Evolutionary conservation across 768 basidiomycete genomes (phyloP).

Genomic region (Tubosaeta brunneosetosa): DNA sequence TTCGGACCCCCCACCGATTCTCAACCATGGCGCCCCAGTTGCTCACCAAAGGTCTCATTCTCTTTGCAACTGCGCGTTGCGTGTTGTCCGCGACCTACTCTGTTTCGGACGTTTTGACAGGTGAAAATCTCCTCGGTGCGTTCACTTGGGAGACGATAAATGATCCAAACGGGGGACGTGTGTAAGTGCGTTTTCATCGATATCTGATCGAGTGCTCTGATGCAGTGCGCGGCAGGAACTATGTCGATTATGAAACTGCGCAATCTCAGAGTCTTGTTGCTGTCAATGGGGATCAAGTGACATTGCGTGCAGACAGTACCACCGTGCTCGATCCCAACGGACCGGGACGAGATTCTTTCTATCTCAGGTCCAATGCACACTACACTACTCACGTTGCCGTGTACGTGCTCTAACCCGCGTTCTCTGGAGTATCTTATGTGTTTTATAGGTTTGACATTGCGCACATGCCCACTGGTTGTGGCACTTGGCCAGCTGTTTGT

Average conservation of each 20-base stretch:
- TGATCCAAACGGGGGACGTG: slow-evolving; percentile 30
- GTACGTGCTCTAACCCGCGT: slow-evolving; percentile 5
- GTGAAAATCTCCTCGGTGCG: slow-evolving; percentile 43
- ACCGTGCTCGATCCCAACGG: slow-evolving; percentile 27
- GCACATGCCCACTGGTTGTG: slow-evolving; percentile 39
- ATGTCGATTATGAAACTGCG: slow-evolving; percentile 47
- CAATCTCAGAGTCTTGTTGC: slow-evolving; percentile 54
- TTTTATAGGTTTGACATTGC: slow-evolving; percentile 32
- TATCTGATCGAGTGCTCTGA: neutral
- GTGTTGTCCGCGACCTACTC: slow-evolving; percentile 42
- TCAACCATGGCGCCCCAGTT: neutral
- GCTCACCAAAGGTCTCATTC: neutral
- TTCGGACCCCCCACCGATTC: neutral
- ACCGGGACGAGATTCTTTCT: slow-evolving; percentile 35
- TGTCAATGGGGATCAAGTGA: slow-evolving; percentile 39
- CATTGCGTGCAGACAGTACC: slow-evolving; percentile 32
- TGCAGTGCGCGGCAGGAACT: slow-evolving; percentile 29
- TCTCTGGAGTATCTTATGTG: neutral
- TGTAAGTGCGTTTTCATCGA: slow-evolving; percentile 10
- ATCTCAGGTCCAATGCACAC: slow-evolving; percentile 25
- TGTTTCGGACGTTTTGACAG: slow-evolving; percentile 42
- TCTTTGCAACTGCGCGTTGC: slow-evolving; percentile 3
- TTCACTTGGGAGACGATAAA: slow-evolving; percentile 21
- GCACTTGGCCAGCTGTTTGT: slow-evolving; percentile 38
- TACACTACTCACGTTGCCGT: slow-evolving; percentile 35